A percentile compares a stretch with the other conserved stretches of the same genome.
phyloP scores from a whole-genome alignment of 176 grass and related monocot genomes.

The Elymus sibiricus region DNA sequence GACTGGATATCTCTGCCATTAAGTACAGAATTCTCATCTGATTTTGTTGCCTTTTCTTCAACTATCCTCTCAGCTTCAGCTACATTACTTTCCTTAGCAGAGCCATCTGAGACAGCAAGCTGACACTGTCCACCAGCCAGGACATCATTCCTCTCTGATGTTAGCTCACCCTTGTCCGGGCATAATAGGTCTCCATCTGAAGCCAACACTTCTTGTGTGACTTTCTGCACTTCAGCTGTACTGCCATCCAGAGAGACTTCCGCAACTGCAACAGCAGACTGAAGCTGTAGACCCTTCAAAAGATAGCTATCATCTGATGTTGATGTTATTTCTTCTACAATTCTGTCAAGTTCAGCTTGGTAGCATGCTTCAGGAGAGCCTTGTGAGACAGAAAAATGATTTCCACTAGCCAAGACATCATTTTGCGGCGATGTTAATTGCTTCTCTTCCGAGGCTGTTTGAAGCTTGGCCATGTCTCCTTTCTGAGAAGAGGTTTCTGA shows the following conservation, averaged over 20 bases:
- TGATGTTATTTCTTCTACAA: constrained; percentile 5
- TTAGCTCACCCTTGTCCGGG: background rate
- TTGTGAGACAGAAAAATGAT: background rate
- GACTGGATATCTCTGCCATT: background rate
- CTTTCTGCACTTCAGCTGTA: constrained; percentile 23
- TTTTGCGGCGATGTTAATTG: background rate
- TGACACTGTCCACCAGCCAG: background rate
- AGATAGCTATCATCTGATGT: background rate
- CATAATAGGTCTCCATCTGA: background rate
- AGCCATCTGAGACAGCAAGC: constrained; percentile 7
- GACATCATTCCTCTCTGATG: background rate
- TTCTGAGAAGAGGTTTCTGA: constrained; percentile 34
- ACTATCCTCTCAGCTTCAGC: background rate
- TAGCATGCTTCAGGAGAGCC: background rate
- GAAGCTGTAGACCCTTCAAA: background rate
- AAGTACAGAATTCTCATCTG: constrained; percentile 7
- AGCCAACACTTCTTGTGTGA: background rate
- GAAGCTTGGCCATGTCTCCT: constrained; percentile 20
- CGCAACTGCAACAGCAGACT: constrained; percentile 6
- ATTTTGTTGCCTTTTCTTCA: background rate
- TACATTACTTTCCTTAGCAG: background rate
- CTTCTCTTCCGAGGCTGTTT: constrained; percentile 12
- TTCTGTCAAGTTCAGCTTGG: background rate
- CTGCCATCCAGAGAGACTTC: constrained; percentile 4
- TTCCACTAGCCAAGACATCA: background rate